Conservation (phyloP, 805 yeast species). For the Lachancea mirantina region DNA sequence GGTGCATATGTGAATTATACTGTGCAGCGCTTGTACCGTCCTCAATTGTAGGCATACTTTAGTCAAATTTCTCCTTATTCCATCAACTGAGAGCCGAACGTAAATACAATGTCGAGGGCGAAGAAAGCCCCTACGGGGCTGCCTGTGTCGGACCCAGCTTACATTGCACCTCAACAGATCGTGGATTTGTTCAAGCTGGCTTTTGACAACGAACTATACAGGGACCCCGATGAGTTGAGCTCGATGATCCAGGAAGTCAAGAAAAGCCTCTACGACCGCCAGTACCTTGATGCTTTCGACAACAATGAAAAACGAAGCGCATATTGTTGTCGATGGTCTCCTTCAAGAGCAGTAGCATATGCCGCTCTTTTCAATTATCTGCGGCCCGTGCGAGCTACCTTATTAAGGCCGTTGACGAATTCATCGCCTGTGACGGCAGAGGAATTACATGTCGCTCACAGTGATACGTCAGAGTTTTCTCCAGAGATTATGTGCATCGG, state of each 20-base stretch:
- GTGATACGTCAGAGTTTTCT: too few species aligned
- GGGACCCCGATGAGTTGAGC: slow-evolving; percentile 13
- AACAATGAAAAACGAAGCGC: slow-evolving; percentile 59
- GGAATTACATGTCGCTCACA: neutral
- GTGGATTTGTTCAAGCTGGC: slow-evolving; percentile 26
- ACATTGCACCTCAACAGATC: slow-evolving; percentile 27
- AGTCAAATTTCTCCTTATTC: too few species aligned
- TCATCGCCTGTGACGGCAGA: neutral
- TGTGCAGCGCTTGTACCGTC: too few species aligned
- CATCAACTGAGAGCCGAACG: too few species aligned
- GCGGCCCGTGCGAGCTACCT: slow-evolving; percentile 34
- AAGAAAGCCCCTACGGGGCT: slow-evolving; percentile 12
- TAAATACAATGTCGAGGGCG: too few species aligned
- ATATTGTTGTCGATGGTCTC: slow-evolving; percentile 80
- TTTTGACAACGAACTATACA: slow-evolving; percentile 23
- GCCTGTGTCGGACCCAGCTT: slow-evolving; percentile 18
- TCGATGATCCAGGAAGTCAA: slow-evolving; percentile 58
- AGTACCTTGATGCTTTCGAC: slow-evolving; percentile 64
- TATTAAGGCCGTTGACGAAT: too few species aligned
- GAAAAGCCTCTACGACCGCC: slow-evolving; percentile 58
- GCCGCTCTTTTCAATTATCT: slow-evolving; percentile 55
- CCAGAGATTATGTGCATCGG: slow-evolving; percentile 57
- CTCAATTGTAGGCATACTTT: too few species aligned
- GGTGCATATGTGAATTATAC: too few species aligned
- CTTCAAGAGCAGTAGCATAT: slow-evolving; percentile 72